A percentile compares a stretch with the other conserved stretches of the same genome.
These are phyloP conservation scores for Debaryomycetaceae sp. DNA, from an alignment of 1,139 yeast genomes.

Conservation along the genomic window DNA sequence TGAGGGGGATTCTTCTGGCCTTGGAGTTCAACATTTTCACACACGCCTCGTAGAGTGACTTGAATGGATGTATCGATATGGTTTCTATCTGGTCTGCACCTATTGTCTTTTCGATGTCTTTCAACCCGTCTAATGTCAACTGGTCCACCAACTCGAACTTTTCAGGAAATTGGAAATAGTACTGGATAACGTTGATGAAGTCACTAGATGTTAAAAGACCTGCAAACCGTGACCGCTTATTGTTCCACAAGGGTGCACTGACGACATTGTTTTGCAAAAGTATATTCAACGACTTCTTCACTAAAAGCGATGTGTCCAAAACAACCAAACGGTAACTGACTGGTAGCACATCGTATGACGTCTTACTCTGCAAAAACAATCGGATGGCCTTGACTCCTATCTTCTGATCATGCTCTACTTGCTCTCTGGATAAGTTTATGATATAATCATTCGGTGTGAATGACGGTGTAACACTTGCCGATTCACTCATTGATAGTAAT, in stretches of 20 bases:
- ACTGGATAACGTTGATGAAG: constrained; percentile 92
- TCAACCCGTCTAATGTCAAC: constrained; percentile 77
- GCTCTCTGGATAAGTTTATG: constrained; percentile 39
- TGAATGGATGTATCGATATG: constrained; percentile 86
- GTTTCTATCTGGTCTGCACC: constrained; percentile 91
- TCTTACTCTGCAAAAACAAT: constrained; percentile 79
- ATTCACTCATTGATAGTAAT: constrained; percentile 14
- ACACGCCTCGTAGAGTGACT: constrained; percentile 90
- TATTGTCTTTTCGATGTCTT: constrained; percentile 82
- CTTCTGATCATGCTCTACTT: constrained; percentile 57
- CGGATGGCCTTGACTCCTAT: constrained; percentile 76
- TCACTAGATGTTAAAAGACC: constrained; percentile 91
- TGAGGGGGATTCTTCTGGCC: constrained; percentile 90
- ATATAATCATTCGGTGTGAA: constrained; percentile 46
- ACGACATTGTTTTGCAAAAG: constrained; percentile 91
- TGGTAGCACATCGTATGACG: constrained; percentile 95
- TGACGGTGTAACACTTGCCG: constrained; percentile 16
- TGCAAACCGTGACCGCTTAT: constrained; percentile 83
- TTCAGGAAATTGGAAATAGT: constrained; percentile 88
- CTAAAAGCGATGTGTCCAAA: constrained; percentile 85
- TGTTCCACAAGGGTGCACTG: constrained; percentile 96
- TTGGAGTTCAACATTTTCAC: constrained; percentile 84
- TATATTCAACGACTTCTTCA: constrained; percentile 87
- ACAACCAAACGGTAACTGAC: constrained; percentile 92
- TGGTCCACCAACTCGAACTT: constrained; percentile 87